Evolutionary conservation across 140 eudicot species (phyloP), one percentile per base, ranked within the genome.

Genomic region (Cichorium intybus): DNA sequence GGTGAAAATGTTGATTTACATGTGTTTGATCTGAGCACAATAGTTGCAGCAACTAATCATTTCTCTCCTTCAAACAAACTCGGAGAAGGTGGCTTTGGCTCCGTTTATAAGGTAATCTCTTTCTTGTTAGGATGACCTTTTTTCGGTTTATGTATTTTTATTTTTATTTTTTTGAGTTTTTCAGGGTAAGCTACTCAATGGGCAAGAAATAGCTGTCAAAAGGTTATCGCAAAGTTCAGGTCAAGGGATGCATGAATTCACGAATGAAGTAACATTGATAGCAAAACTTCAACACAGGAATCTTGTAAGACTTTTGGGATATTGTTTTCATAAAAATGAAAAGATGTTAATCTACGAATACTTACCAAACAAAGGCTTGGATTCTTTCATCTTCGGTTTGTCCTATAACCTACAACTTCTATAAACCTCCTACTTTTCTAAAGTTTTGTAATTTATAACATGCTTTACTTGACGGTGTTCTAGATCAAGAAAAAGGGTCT

Each of bases 11-110:
- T 68, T 21, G 85, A 82, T 50, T 66, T 82, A 4, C 73, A 62
- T 18, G 58, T 63, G 3, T 81, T 64, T 45, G 64, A 82, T 39
- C 26, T 81, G 47, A 57, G 22, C 73, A 79, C 77, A 11, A 69
- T 85, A 5, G 50, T 62, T 23, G 55, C 59, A 59, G 93, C 96
- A 3, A 88, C 96, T 1, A 53, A 69, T 3, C 37, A 54, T 48
- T 88, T 85, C 45, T 69, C 69, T 37, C 26, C 23, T 9, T 69
- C 59, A 17, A 80, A 78, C 62, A 78, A 77, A 43, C 69, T 88
- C 14, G 96, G 96, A 22, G 85, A 80, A 72, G 96, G 96, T 49
- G 96, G 96, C 17, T 88, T 88, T 43, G 94, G 96, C 7, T 48
- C 82, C 16, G 96, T 88, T 23, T 84, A 79, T 23, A 85, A 80